A percentile compares a stretch with the other conserved stretches of the same genome.
Evolutionary conservation across 305 asterid genomes (phyloP).

Genomic region (Fraxinus nigra): DNA sequence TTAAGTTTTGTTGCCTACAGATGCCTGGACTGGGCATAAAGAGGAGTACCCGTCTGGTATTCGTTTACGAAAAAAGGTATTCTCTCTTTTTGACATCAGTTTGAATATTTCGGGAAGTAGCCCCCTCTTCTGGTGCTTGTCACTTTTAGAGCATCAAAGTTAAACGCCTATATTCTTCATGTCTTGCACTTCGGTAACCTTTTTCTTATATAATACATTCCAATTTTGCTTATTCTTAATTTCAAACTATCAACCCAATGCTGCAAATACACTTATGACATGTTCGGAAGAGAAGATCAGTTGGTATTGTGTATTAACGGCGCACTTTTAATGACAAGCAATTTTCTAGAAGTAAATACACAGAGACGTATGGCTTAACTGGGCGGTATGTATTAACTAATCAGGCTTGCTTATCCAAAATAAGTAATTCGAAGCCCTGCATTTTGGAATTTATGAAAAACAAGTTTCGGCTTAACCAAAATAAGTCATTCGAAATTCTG

Average conservation of each 20-base stretch:
- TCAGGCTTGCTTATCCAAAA: not conserved
- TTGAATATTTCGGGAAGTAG: not conserved
- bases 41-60: not conserved
- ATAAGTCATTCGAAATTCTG: not conserved
- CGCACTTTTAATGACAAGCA: not conserved
- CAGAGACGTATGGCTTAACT: not conserved
- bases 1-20: not conserved
- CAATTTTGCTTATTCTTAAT: not conserved
- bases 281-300: not conserved
- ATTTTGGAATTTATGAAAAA: not conserved
- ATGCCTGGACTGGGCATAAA: not conserved
- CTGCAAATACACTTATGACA: not conserved
- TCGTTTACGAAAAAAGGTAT: not conserved
- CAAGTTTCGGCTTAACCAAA: not conserved
- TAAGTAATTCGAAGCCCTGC: not conserved
- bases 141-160: not conserved
- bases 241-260: not conserved
- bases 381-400: not conserved
- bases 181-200: not conserved
- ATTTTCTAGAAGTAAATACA: not conserved
- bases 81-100: not conserved
- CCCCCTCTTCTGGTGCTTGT: not conserved
- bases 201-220: not conserved
- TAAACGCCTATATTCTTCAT: not conserved
- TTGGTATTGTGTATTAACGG: not conserved